Conservation (phyloP, 2,329 filamentous ascomycete species). For the Ophiocordyceps camponoti-floridani region DNA sequence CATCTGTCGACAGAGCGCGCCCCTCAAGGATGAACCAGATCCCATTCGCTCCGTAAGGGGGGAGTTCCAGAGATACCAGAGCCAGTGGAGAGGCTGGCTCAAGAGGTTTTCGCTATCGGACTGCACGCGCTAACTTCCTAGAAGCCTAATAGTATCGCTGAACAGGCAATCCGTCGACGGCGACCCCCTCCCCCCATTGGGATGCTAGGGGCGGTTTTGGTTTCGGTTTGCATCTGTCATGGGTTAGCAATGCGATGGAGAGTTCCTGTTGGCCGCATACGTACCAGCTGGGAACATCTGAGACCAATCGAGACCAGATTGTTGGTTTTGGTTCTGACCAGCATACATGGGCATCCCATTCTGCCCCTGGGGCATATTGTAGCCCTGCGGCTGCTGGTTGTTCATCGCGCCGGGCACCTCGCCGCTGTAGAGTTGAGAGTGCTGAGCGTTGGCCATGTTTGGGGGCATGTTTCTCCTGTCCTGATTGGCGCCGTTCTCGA, state of each 20-base stretch:
- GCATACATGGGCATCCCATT: constrained; percentile 43
- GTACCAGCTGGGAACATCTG: constrained; percentile 62
- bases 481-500: constrained; percentile 35
- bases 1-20: too few relatives aligned
- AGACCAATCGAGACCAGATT: constrained; percentile 54
- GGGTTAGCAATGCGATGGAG: constrained; percentile 30
- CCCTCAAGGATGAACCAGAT: not conserved
- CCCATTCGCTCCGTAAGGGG: not conserved
- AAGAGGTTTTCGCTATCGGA: constrained; percentile 16
- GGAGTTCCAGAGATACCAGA: too few relatives aligned
- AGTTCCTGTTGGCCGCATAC: constrained; percentile 16
- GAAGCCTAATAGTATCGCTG: constrained; percentile 26
- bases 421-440: constrained; percentile 27
- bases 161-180: constrained; percentile 23
- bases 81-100: not conserved
- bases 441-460: constrained; percentile 28
- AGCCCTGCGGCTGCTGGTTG: constrained; percentile 45
- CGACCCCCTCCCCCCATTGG: constrained; percentile 19
- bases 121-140: constrained; percentile 23
- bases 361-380: constrained; percentile 40
- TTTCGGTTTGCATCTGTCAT: constrained; percentile 50
- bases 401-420: constrained; percentile 44
- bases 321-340: constrained; percentile 41
- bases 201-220: constrained; percentile 47
- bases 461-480: constrained; percentile 40